Conservation (phyloP, 768 basidiomycete species). For the Hypholoma sublateritium region DNA sequence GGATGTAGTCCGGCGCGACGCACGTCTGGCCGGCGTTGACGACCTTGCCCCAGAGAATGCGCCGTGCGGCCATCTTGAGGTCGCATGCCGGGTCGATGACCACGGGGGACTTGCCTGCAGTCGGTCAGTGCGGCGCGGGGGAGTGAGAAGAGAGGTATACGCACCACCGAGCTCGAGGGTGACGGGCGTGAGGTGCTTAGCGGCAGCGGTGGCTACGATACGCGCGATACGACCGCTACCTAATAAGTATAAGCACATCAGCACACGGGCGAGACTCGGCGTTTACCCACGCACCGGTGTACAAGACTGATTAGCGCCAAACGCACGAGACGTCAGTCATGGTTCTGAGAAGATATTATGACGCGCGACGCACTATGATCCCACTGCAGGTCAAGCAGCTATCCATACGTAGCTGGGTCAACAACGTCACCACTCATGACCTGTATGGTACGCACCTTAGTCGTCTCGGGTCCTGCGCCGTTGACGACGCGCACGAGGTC, state of each 20-base stretch:
- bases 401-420: neutral
- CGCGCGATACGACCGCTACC: conserved; percentile 60
- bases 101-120: conserved; percentile 67
- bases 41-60: conserved; percentile 85
- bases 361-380: conserved; percentile 44
- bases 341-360: neutral
- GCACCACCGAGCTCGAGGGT: conserved; percentile 41
- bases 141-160: conserved; percentile 9
- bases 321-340: neutral
- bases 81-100: conserved; percentile 72
- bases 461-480: conserved; percentile 65
- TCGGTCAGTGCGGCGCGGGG: neutral
- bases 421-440: too few relatives aligned
- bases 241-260: too few relatives aligned
- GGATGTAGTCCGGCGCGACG: conserved; percentile 58
- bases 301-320: conserved; percentile 44
- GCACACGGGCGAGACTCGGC: neutral
- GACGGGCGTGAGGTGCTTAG: conserved; percentile 72
- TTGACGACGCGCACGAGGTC: conserved; percentile 67
- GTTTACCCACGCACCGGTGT: conserved; percentile 49
- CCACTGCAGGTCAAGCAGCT: conserved; percentile 77
- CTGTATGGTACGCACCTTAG: conserved; percentile 34
- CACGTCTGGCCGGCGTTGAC: conserved; percentile 80
- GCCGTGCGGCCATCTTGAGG: conserved; percentile 59
- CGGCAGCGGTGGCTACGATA: conserved; percentile 73